Evolutionary conservation across 2,329 filamentous ascomycete species (phyloP).

Genomic region (Hortaea sp.): DNA sequence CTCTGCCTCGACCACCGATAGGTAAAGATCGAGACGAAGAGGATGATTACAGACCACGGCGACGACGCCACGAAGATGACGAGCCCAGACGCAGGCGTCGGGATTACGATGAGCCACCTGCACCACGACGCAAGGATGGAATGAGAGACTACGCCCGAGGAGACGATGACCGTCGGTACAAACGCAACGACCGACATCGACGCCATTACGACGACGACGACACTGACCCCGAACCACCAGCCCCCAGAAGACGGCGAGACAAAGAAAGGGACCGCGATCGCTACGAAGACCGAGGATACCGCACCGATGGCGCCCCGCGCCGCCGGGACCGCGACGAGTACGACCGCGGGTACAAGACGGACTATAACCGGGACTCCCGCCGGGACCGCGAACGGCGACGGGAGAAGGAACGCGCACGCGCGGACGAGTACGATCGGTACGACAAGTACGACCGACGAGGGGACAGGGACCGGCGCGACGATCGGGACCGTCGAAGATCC

Average conservation of each 20-base stretch:
- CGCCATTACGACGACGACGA: slow-evolving; percentile 7
- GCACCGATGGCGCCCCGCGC: slow-evolving; percentile 15
- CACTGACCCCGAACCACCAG: slow-evolving; percentile 2
- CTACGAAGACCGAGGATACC: slow-evolving; percentile 19
- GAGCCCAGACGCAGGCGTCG: background rate
- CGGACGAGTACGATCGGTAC: slow-evolving; percentile 11
- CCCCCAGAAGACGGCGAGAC: slow-evolving; percentile 1
- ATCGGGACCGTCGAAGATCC: slow-evolving; percentile 8
- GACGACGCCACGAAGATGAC: slow-evolving; percentile 1
- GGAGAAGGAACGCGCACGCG: slow-evolving; percentile 7
- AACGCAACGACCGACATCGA: background rate
- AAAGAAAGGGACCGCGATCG: slow-evolving; percentile 2
- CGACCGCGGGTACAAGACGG: slow-evolving; percentile 21
- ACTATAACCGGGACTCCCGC: slow-evolving; percentile 14
- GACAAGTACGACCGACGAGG: slow-evolving; percentile 1
- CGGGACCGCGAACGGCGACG: slow-evolving; percentile 14
- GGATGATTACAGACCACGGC: background rate
- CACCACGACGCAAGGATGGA: slow-evolving; percentile 2
- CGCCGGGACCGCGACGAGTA: slow-evolving; percentile 15
- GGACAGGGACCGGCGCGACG: slow-evolving; percentile 9
- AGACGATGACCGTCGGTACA: slow-evolving; percentile 1
- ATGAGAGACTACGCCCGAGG: slow-evolving; percentile 8
- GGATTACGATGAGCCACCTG: slow-evolving; percentile 1
- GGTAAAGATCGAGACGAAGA: slow-evolving; percentile 5
- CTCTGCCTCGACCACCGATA: slow-evolving; percentile 10